Conservation (phyloP, 805 yeast genomes). For the Ogataea pini region DNA sequence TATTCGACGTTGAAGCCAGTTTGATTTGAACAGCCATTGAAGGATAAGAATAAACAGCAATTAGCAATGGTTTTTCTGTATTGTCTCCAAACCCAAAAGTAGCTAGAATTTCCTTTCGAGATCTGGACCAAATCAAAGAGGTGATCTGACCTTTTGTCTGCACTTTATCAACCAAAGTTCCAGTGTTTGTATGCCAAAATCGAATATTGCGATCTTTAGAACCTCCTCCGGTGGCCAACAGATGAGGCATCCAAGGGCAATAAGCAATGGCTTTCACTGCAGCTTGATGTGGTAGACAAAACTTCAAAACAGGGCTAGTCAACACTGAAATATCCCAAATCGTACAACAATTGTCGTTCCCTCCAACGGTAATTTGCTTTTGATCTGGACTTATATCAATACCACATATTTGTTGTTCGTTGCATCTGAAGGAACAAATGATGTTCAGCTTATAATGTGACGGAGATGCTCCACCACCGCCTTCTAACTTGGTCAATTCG, state of each 20-base stretch:
- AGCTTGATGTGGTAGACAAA: slow-evolving; percentile 65
- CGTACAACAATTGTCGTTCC: slow-evolving; percentile 78
- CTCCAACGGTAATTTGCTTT: slow-evolving; percentile 72
- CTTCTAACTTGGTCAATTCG: slow-evolving; percentile 27
- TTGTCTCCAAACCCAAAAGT: slow-evolving; percentile 78
- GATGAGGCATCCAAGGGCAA: slow-evolving; percentile 84
- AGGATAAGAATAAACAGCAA: slow-evolving; percentile 70
- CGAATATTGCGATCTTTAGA: slow-evolving; percentile 74
- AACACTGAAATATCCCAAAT: slow-evolving; percentile 65
- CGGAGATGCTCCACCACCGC: background rate
- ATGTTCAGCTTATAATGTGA: slow-evolving; percentile 17
- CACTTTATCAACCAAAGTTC: slow-evolving; percentile 61
- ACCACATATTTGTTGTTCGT: slow-evolving; percentile 64
- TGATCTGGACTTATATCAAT: slow-evolving; percentile 57
- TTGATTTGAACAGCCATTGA: slow-evolving; percentile 47
- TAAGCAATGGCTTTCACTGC: slow-evolving; percentile 89
- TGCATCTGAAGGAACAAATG: slow-evolving; percentile 42
- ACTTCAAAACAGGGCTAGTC: slow-evolving; percentile 44
- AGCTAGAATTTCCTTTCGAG: slow-evolving; percentile 64
- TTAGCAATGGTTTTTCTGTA: slow-evolving; percentile 47
- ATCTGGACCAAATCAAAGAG: slow-evolving; percentile 72
- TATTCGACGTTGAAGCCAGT: slow-evolving; percentile 50
- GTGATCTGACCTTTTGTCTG: slow-evolving; percentile 76
- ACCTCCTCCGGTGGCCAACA: slow-evolving; percentile 92
- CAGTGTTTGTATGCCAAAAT: slow-evolving; percentile 85